phyloP scores from a whole-genome alignment of 2,329 filamentous ascomycete species.

The Xylariomycetidae sp. region DNA sequence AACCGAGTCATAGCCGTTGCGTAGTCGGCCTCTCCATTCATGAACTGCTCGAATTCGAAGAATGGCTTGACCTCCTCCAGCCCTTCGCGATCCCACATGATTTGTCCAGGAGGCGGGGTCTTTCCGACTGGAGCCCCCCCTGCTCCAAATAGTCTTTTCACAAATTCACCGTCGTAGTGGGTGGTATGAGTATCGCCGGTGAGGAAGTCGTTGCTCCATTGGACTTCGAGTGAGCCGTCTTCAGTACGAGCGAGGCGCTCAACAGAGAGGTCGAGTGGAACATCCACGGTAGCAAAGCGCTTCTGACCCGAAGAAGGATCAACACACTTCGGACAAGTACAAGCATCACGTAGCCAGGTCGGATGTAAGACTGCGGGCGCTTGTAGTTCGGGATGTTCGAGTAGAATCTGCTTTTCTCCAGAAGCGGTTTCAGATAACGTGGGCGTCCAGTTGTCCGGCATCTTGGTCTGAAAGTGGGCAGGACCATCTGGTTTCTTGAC shows the following conservation, averaged over 20 bases:
- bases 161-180: slow-evolving; percentile 26
- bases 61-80: slow-evolving; percentile 38
- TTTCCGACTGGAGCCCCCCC: no score
- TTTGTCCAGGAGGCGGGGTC: no score
- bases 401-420: neutral
- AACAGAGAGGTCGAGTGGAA: slow-evolving; percentile 41
- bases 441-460: no score
- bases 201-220: slow-evolving; percentile 49
- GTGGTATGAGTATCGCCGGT: slow-evolving; percentile 25
- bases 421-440: no score
- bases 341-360: slow-evolving; percentile 49
- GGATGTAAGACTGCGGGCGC: slow-evolving; percentile 4
- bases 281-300: slow-evolving; percentile 58
- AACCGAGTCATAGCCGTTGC: slow-evolving; percentile 58
- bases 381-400: no score
- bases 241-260: slow-evolving; percentile 19
- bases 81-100: slow-evolving; percentile 26
- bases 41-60: slow-evolving; percentile 67
- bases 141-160: no score
- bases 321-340: slow-evolving; percentile 49
- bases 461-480: no score
- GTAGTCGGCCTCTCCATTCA: slow-evolving; percentile 53
- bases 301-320: slow-evolving; percentile 57
- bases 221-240: slow-evolving; percentile 45
- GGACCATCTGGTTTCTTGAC: no score